Percentiles rank a stretch among this genome's conserved stretches.
phyloP scores from a whole-genome alignment of 2,329 filamentous ascomycete species.

The Colletotrichum sp. region DNA sequence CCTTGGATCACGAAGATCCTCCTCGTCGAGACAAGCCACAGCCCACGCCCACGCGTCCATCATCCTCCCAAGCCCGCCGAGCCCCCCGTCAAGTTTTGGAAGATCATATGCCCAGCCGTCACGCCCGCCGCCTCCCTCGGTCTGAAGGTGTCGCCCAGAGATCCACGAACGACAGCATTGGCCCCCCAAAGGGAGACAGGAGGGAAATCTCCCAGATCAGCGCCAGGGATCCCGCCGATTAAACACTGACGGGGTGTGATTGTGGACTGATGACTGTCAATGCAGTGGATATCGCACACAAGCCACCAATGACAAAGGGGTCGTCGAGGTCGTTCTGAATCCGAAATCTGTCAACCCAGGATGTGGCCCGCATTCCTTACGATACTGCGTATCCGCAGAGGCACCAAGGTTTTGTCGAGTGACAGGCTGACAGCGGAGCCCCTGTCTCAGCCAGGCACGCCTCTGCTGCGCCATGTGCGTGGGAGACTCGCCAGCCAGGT shows the following conservation, averaged over 20 bases:
- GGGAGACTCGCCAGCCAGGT: not conserved
- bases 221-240: conserved; percentile 11
- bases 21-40: not conserved
- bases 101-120: not conserved
- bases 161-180: not conserved
- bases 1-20: not conserved
- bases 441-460: conserved; percentile 10
- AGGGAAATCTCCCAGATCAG: not conserved
- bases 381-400: not conserved
- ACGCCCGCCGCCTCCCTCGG: not conserved
- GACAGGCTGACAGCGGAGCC: conserved; percentile 2
- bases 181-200: not conserved
- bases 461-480: conserved; percentile 1
- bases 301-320: not conserved
- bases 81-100: not conserved
- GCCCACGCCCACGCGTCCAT: not conserved
- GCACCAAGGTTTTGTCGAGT: not conserved
- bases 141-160: not conserved
- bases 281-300: not conserved
- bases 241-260: not conserved
- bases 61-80: not conserved
- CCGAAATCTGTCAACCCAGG: not conserved
- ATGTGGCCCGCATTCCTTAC: not conserved
- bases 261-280: conserved; percentile 12
- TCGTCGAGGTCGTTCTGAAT: not conserved